A percentile compares a stretch with the other conserved stretches of the same genome.
These are phyloP conservation scores for Sugiyamaella smithiae DNA, from an alignment of 805 yeast genomes.

Conservation along the genomic window DNA sequence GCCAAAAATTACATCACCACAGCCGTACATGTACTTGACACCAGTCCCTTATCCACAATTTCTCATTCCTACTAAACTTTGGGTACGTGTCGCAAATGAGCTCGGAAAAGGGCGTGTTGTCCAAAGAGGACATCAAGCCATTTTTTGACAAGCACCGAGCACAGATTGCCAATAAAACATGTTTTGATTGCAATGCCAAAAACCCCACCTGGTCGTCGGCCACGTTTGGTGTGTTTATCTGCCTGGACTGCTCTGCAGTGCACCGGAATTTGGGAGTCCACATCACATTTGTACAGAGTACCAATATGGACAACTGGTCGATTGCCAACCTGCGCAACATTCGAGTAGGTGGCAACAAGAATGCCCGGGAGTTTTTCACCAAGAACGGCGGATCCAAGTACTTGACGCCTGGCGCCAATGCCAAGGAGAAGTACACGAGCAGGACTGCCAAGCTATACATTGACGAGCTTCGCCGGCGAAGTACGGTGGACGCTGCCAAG, in stretches of 20 bases:
- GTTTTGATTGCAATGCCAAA: conserved; percentile 92
- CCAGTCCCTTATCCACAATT: too few species aligned
- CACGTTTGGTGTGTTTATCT: conserved; percentile 88
- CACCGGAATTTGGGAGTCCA: conserved; percentile 97
- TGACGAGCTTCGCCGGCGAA: conserved; percentile 70
- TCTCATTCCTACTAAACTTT: too few species aligned
- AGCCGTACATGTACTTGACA: too few species aligned
- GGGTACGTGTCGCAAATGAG: conserved; percentile 11
- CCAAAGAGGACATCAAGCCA: conserved; percentile 62
- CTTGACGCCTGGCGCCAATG: conserved; percentile 55
- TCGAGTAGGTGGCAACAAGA: conserved; percentile 90
- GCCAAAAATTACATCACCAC: too few species aligned
- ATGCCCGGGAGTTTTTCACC: conserved; percentile 75
- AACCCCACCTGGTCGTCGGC: conserved; percentile 99
- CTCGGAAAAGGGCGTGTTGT: conserved; percentile 28
- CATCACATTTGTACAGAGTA: conserved; percentile 89
- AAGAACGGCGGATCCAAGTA: conserved; percentile 83
- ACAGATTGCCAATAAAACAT: conserved; percentile 69
- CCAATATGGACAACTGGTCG: conserved; percentile 92
- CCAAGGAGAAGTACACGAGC: conserved; percentile 75
- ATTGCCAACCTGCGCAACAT: conserved; percentile 84
- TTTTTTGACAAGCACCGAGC: conserved; percentile 63
- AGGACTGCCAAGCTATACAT: conserved; percentile 77
- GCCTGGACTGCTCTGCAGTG: conserved; percentile 92
- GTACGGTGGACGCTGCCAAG: conserved; percentile 59